Percentiles rank a stretch among this genome's conserved stretches.
Evolutionary conservation across 495 filamentous ascomycete species (phyloP).

Genomic region (Aspergillus sclerotiicarbonarius): DNA sequence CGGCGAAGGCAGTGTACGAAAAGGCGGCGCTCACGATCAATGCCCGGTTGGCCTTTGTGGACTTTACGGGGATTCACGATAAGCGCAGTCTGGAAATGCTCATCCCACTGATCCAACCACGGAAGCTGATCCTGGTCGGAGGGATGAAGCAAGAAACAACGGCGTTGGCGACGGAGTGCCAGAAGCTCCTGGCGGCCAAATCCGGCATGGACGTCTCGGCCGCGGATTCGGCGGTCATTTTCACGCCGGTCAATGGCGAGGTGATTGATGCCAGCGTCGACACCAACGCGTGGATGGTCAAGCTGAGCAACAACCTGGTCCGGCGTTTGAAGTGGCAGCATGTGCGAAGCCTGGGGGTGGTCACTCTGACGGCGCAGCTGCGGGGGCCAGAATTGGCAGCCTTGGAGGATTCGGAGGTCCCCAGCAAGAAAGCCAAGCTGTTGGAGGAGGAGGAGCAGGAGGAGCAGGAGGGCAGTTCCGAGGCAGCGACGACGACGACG

Average conservation of each 20-base stretch:
- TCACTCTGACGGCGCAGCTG: constrained; percentile 74
- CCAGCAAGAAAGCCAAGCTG: constrained; percentile 69
- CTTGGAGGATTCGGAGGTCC: constrained; percentile 39
- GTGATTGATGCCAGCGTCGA: constrained; percentile 89
- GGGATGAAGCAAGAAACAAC: constrained; percentile 76
- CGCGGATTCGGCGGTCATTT: constrained; percentile 59
- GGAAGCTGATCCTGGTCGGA: constrained; percentile 86
- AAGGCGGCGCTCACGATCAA: constrained; percentile 61
- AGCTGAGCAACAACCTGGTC: constrained; percentile 77
- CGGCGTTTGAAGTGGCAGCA: constrained; percentile 91
- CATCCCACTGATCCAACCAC: constrained; percentile 88
- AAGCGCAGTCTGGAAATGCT: constrained; percentile 90
- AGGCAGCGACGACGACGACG: constrained; percentile 24
- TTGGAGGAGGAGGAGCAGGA: constrained; percentile 37
- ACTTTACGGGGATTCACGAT: constrained; percentile 90
- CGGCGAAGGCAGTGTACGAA: constrained; percentile 67
- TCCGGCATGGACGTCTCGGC: constrained; percentile 39
- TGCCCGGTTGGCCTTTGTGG: constrained; percentile 77
- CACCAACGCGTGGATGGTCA: constrained; percentile 95
- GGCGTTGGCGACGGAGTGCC: constrained; percentile 74
- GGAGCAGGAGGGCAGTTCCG: constrained; percentile 6
- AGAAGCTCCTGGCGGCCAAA: constrained; percentile 63
- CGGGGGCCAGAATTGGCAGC: constrained; percentile 30
- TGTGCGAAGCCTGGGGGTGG: constrained; percentile 82
- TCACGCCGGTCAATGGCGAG: constrained; percentile 70